Evolutionary conservation across 148 eudicot species (phyloP).

Genomic region (Arctostaphylos glauca): DNA sequence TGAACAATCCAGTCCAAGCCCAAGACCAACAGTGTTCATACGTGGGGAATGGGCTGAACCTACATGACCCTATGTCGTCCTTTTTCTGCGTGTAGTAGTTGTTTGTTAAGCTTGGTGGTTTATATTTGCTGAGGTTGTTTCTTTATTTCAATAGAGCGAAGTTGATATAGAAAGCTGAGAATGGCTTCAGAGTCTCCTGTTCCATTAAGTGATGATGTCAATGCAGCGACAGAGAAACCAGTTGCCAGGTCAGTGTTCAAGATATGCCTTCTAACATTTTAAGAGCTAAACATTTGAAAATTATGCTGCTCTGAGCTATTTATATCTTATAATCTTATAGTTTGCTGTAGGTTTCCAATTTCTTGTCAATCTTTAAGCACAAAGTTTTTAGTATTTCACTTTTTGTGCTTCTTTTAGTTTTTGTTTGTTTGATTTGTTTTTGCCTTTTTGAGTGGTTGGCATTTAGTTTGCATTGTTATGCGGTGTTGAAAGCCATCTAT

Average conservation of each 20-base stretch:
- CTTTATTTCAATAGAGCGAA: background rate
- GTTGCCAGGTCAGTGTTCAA: conserved; percentile 14
- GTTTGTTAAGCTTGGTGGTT: background rate
- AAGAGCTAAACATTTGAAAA: background rate
- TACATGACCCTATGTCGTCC: too few species aligned
- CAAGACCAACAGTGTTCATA: too few species aligned
- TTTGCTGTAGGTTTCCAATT: background rate
- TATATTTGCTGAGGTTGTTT: background rate
- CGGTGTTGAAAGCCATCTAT: background rate
- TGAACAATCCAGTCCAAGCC: too few species aligned
- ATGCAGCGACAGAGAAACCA: conserved; percentile 8
- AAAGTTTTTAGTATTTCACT: background rate
- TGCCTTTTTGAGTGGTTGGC: too few species aligned
- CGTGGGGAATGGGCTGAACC: too few species aligned
- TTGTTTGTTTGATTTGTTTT: background rate
- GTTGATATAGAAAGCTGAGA: background rate
- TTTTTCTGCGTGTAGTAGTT: background rate
- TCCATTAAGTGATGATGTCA: background rate
- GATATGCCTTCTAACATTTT: background rate
- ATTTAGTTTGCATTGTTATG: background rate
- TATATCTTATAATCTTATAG: background rate
- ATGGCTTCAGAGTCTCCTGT: conserved; percentile 13
- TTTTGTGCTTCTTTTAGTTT: background rate
- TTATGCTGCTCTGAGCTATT: background rate
- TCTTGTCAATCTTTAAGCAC: background rate